A percentile compares a stretch with the other conserved stretches of the same genome.
Evolutionary conservation across 768 basidiomycete genomes (phyloP).

Genomic region (Rhodotorula paludigena): DNA sequence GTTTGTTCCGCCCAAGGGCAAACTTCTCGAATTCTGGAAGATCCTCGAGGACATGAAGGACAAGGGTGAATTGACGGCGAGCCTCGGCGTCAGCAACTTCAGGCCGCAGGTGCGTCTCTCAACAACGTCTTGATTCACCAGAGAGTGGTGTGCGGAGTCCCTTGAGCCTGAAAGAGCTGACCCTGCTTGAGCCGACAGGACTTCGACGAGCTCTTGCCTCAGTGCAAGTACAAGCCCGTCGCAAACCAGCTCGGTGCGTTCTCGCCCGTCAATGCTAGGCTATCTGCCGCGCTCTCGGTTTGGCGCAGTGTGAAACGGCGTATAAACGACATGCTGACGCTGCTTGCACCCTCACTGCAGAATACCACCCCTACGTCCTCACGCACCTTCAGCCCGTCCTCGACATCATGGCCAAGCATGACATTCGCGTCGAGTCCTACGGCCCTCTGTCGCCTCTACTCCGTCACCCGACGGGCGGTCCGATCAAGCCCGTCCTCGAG

Average conservation of each 20-base stretch:
- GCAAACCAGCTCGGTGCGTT: slow-evolving; percentile 43
- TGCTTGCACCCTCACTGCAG: not conserved
- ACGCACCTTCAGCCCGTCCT: slow-evolving; percentile 43
- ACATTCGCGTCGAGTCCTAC: slow-evolving; percentile 44
- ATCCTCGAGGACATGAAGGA: slow-evolving; percentile 42
- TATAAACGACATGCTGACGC: no score
- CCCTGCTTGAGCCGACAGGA: slow-evolving; percentile 41
- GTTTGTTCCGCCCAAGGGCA: slow-evolving; percentile 37
- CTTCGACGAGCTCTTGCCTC: slow-evolving; percentile 42
- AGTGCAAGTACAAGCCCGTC: slow-evolving; percentile 45
- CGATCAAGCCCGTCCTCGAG: slow-evolving; percentile 43
- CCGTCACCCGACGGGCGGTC: slow-evolving; percentile 41
- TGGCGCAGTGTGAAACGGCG: no score
- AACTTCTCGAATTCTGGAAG: slow-evolving; percentile 39
- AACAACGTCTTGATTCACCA: not conserved
- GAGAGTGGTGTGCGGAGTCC: no score
- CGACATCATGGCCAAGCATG: slow-evolving; percentile 42
- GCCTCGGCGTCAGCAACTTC: slow-evolving; percentile 46
- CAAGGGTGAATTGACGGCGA: slow-evolving; percentile 42
- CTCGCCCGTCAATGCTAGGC: not conserved
- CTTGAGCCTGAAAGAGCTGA: no score
- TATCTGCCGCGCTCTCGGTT: slow-evolving; percentile 3
- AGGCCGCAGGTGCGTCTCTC: slow-evolving; percentile 14
- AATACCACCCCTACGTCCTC: slow-evolving; percentile 47
- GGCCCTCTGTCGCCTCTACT: slow-evolving; percentile 44